Base-by-base conservation (phyloP, 768 basidiomycete species). In the Serendipita sp. region DNA sequence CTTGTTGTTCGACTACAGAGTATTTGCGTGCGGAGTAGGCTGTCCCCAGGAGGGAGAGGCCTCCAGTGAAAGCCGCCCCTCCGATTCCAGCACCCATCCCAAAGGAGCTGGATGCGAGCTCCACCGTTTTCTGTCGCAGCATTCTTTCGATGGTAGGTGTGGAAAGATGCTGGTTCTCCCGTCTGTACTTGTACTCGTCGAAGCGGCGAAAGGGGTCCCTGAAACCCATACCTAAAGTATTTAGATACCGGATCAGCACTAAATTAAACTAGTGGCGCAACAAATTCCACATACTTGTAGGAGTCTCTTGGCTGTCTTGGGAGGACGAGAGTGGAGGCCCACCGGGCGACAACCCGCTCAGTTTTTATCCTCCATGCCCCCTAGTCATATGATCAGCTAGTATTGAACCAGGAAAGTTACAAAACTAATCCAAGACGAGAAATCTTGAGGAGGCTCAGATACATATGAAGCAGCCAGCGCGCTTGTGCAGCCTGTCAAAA, bases 1-100 rank as follows among this genome's bases (percentile, higher is more conserved):
- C 38, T 35, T 18, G 30, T 91, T 65, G 69, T 78, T 0, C 77
- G 77, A 38, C 65, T 91, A 28, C 78, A 81, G 3, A 73, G 74
- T n/a, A 74, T 75, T 63, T 88, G 83, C 71, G 78, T 82, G n/a
- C 75, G 74, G 28, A 41, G 13, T 41, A 41, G 41, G 41, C 41
- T 5, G 41, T 7, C 13, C 41, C 41, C 5, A 41, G 41, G 5
- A 41, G 41, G 41, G 41, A 41, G 41, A 41, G 41, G 1, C 41
- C 41, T 5, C 41, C 41, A 41, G 41, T 41, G 41, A 41, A 41
- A 7, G 41, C 41, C 7, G 41, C 41, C 5, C 41, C 41, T 7
- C 41, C 41, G 41, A 41, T 41, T 41, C 41, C 41, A 3, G 41
- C 41, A 41, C 41, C 41, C 41, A 41, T 41, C 5, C 41, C 41